phyloP scores from a whole-genome alignment of 2,329 filamentous ascomycete genomes.

The Botrytis hyacinthi region DNA sequence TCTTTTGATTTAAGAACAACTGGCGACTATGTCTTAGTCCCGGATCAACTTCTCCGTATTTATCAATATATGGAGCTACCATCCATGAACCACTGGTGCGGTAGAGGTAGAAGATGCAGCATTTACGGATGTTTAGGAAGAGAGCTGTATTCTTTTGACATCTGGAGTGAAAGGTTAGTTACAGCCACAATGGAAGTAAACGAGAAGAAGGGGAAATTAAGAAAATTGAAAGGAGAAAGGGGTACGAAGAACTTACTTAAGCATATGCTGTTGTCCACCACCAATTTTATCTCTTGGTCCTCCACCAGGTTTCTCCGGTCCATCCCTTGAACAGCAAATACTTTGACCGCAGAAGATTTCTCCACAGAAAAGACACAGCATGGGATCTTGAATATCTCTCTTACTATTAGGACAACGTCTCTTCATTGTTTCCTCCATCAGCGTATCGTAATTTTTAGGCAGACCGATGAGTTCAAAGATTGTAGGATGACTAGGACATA shows the following conservation, averaged over 20 bases:
- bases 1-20: slow-evolving; percentile 86
- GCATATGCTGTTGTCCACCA: slow-evolving; percentile 87
- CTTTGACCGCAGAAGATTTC: slow-evolving; percentile 96
- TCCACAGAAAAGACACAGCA: slow-evolving; percentile 90
- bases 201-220: neutral
- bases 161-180: slow-evolving; percentile 47
- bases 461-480: slow-evolving; percentile 94
- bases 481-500: slow-evolving; percentile 69
- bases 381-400: slow-evolving; percentile 86
- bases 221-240: neutral
- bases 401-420: slow-evolving; percentile 83
- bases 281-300: slow-evolving; percentile 55
- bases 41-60: slow-evolving; percentile 93
- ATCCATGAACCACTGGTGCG: slow-evolving; percentile 78
- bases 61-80: slow-evolving; percentile 89
- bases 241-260: slow-evolving; percentile 47
- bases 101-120: slow-evolving; percentile 85
- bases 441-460: slow-evolving; percentile 84
- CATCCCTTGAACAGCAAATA: slow-evolving; percentile 76
- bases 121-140: slow-evolving; percentile 96
- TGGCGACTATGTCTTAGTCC: slow-evolving; percentile 84
- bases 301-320: slow-evolving; percentile 39
- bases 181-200: slow-evolving; percentile 10
- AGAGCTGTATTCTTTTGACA: slow-evolving; percentile 89
- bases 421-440: slow-evolving; percentile 88